Base-by-base conservation (phyloP, 805 yeast species). In the Cyberlindnera xylosilytica region DNA sequence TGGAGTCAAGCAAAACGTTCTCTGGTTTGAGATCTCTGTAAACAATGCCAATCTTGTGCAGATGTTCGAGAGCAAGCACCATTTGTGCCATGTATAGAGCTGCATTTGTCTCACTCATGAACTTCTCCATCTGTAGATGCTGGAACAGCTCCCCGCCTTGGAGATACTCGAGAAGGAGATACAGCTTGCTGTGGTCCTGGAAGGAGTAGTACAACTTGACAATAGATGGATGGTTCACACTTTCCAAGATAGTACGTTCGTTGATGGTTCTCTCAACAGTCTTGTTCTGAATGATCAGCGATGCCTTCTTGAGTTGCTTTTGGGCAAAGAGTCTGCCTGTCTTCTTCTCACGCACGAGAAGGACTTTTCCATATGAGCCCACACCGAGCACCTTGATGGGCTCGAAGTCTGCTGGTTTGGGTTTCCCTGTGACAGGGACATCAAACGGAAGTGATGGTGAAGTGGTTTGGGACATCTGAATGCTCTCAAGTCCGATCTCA, bases 1-100 rank as follows among this genome's bases (percentile, higher is more conserved):
- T 83, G 10, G 96, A 95, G 64, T 91, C 98, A 39, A 91, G 70
- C 49, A 91, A 66, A 52, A 93, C 91, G 63, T 91, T 91, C 65
- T 91, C 99, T 1, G 99, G 99, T 66, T 91, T 91, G 60, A 91
- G 74, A 66, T 91, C 99, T 61, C 99, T 81, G 67, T 91, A 93
- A 42, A 91, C 97, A 51, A 91, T 91, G 54, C 88, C 97, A 62
- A 88, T 87, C 57, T 88, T 88, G 60, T 91, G 99, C 51, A 91
- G 72, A 64, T 89, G 96, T 66, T 93, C 96, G 46, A 91, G 69
- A 0, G 98, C 98, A 42, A 91, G 65, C 24, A 93, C 85, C 57
- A 93, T 76, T 66, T 93, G 98, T 1, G 98, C 97, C 60, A 93
- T 86, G 63, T 93, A 93, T 59, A 91, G 84, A 64, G 88, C 88